Evolutionary conservation across 768 basidiomycete species (phyloP), one percentile per base, ranked within the genome.

Genomic region (Suillus subalutaceus): DNA sequence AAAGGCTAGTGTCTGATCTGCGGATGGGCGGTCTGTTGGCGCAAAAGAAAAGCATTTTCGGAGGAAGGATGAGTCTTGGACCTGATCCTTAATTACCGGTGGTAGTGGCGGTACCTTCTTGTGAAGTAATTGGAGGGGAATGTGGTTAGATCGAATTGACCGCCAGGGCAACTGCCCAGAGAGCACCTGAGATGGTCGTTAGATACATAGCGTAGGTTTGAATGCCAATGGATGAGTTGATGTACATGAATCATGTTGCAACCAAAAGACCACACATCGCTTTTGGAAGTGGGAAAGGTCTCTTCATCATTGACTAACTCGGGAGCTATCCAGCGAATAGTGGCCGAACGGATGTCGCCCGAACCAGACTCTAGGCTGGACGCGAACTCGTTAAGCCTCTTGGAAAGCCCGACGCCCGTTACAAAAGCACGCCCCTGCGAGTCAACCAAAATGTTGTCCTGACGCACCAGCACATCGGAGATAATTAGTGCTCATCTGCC

Each of bases 391-490:
- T 58, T 23, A 2, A 58, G 57, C 38, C 82, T 77, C 30, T 68
- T 79, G n/a, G 81, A 83, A 10, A 83, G 70, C 2, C 82, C 82
- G 65, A 83, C 83, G 64, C 83, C 83, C 65, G 79, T 79, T 18
- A 84, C 69, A 20, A 75, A 75, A 8, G 78, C 82, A 41, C 76
- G 75, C n/a, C 77, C 74, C 32, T 80, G 66, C 64, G 78, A 76
- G 64, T 80, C 79, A 58, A 84, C 77, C n/a, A 83, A 75, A 55
- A 84, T 77, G 67, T 83, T 84, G 0, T 79, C 76, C 81, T 67
- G 13, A 6, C 15, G 7, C 41, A 43, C 48, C 48, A 7, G 48
- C 6, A 26, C 6, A 15, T 50, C 3, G 13, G 30, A 37, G 35
- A 12, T 37, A 15, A 44, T 44, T 7, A n/a, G 44, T 26, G 16